Evolutionary conservation across 2,329 filamentous ascomycete genomes (phyloP).

Genomic region (Lasiodiplodia citricola): DNA sequence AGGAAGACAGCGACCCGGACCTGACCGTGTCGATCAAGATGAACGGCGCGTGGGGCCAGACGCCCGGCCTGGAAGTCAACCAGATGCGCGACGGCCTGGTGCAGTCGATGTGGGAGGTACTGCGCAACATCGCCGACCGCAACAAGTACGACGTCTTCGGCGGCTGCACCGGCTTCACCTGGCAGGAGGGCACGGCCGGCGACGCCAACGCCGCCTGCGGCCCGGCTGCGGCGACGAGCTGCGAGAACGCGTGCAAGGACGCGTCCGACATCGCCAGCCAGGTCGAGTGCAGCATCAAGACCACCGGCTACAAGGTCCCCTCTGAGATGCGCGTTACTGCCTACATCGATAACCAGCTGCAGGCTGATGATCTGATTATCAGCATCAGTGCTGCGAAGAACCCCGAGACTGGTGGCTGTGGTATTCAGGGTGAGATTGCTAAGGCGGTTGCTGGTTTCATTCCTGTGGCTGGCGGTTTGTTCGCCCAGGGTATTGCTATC

Average conservation of each 20-base stretch:
- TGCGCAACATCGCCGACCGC: neutral
- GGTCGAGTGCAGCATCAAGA: neutral
- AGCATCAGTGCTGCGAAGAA: neutral
- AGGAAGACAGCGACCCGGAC: neutral
- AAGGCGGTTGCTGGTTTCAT: too few species aligned
- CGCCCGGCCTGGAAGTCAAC: neutral
- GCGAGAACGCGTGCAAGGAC: conserved; percentile 1
- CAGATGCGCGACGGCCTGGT: conserved; percentile 19
- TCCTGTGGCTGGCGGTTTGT: too few species aligned
- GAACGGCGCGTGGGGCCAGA: conserved; percentile 19
- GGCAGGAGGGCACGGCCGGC: neutral
- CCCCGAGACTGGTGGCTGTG: neutral
- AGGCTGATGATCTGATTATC: conserved; percentile 4
- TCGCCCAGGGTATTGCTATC: too few species aligned
- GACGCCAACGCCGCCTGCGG: neutral
- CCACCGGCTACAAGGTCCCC: neutral
- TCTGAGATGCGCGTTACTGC: neutral
- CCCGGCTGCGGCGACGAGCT: neutral
- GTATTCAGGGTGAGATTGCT: neutral
- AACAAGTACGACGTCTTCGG: conserved; percentile 7
- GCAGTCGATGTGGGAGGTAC: conserved; percentile 11
- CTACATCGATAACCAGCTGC: neutral
- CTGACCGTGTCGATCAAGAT: conserved; percentile 4
- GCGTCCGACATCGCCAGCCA: neutral
- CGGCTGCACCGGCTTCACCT: neutral